Base-by-base conservation (phyloP, 495 filamentous ascomycete genomes). In the Lophiostoma macrostomum region DNA sequence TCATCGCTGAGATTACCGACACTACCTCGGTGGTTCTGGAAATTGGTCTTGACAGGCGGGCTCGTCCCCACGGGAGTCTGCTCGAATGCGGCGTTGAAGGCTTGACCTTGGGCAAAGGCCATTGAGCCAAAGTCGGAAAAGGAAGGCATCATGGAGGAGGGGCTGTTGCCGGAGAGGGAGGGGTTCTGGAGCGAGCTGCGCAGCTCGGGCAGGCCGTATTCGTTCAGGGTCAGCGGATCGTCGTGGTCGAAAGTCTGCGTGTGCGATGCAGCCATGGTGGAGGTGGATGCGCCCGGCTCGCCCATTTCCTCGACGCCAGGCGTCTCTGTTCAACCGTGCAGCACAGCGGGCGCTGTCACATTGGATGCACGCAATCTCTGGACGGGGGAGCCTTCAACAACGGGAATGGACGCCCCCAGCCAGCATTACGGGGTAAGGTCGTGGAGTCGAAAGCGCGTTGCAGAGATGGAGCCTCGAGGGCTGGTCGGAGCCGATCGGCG, bases 161-260 rank as follows among this genome's bases (percentile, higher is more conserved):
- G 53, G 43, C 53, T 62, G 30, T 23, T 39, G 27, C 39, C 47
- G 18, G 22, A 38, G 25, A 46, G 6, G 18, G 48, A 18, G 18
- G 56, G 56, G 13, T 50, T 31, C 10, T 55, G 57, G 14, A 53
- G 50, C 4, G 49, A 39, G 25, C 35, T 18, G 16, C 54, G 53
- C 14, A 55, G 31, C 19, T 63, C 50, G 29, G 53, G 44, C 1
- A 58, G 43, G 16, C 43, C 60, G 49, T 54, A 63, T 13, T 58
- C 54, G 49, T 58, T 58, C 35, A 63, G 54, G 3, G 43, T 55
- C 8, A 58, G 54, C 0, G 53, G 49, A 32, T 63, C 54, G 31
- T 54, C 37, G 30, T 19, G 29, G 14, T 60, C 56, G 22, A 20
- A 19, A 6, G 46, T 12, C 23, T 42, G 55, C 29, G 34, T 29